phyloP scores from a whole-genome alignment of 176 grass and related monocot species.

The Calamus simplicifolius region DNA sequence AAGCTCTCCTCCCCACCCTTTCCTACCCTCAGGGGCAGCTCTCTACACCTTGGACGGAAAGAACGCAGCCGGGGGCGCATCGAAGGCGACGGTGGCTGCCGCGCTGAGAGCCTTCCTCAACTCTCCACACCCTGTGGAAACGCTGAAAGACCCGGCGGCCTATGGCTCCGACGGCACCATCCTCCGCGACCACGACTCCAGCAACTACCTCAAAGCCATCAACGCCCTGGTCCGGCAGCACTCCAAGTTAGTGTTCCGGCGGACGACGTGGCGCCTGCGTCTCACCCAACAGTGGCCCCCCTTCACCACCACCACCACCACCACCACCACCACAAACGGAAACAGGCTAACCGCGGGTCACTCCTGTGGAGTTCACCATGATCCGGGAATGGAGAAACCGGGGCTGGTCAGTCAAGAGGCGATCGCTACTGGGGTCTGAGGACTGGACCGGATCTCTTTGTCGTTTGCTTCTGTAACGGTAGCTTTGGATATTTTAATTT shows the following conservation, averaged over 20 bases:
- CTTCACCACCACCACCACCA: not conserved
- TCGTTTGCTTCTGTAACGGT: no score
- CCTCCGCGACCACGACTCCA: conserved; percentile 89
- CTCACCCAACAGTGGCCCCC: conserved; percentile 18
- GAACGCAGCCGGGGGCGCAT: not conserved
- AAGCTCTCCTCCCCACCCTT: conserved; percentile 61
- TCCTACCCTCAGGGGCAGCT: conserved; percentile 68
- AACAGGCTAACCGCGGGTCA: no score
- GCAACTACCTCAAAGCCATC: conserved; percentile 70
- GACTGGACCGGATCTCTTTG: no score
- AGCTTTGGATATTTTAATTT: no score
- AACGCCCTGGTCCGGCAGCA: conserved; percentile 42
- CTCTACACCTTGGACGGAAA: conserved; percentile 57
- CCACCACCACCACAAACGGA: no score
- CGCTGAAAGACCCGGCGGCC: conserved; percentile 69
- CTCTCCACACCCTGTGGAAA: conserved; percentile 94
- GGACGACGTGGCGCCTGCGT: conserved; percentile 16
- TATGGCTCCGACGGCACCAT: conserved; percentile 88
- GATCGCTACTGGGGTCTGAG: no score
- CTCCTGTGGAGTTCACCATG: no score
- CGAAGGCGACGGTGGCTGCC: conserved; percentile 36
- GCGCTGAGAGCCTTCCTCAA: conserved; percentile 83
- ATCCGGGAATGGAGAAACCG: no score
- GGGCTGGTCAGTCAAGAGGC: no score
- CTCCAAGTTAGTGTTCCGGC: conserved; percentile 25